Percentiles rank a stretch among this genome's conserved stretches.
Evolutionary conservation across 1,284 basidiomycete genomes (phyloP).

Genomic region (Ganoderma lingzhi): DNA sequence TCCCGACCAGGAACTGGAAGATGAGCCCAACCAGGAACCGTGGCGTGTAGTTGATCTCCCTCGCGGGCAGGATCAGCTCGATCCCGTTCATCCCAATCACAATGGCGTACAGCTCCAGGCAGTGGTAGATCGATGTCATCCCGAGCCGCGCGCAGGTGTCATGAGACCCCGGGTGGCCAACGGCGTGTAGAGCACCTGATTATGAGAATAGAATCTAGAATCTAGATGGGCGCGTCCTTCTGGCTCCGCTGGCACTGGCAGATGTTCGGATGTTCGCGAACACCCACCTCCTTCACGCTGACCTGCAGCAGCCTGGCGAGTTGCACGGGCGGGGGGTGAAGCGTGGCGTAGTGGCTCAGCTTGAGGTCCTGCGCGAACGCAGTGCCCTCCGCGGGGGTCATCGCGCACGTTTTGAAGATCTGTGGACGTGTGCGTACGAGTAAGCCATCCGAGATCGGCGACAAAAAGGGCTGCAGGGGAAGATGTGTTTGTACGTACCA

Average conservation of each 20-base stretch:
- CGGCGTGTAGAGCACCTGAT: slow-evolving; percentile 89
- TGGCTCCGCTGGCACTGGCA: slow-evolving; percentile 76
- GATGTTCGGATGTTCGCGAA: slow-evolving; percentile 82
- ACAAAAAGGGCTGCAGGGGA: not conserved
- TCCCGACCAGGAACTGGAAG: slow-evolving; percentile 90
- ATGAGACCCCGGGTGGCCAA: slow-evolving; percentile 93
- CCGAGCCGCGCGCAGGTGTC: slow-evolving; percentile 90
- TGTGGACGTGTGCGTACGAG: slow-evolving; percentile 34
- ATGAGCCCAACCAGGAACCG: slow-evolving; percentile 91
- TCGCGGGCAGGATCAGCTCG: slow-evolving; percentile 86
- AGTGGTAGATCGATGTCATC: slow-evolving; percentile 75
- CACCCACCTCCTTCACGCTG: slow-evolving; percentile 88
- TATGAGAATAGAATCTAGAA: no score
- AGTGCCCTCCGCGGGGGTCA: slow-evolving; percentile 78
- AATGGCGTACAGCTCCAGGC: slow-evolving; percentile 85
- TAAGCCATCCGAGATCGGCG: not conserved
- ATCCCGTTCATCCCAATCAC: slow-evolving; percentile 87
- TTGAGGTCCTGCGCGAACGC: slow-evolving; percentile 94
- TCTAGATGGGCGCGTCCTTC: slow-evolving; percentile 77
- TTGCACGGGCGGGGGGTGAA: slow-evolving; percentile 93
- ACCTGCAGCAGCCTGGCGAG: slow-evolving; percentile 86
- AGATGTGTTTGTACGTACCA: no score
- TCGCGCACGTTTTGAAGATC: slow-evolving; percentile 91
- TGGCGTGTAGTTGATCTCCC: slow-evolving; percentile 92
- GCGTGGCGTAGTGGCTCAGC: slow-evolving; percentile 97